Evolutionary conservation across 2,329 filamentous ascomycete genomes (phyloP).

Genomic region (Aaosphaeria pasadenensis): DNA sequence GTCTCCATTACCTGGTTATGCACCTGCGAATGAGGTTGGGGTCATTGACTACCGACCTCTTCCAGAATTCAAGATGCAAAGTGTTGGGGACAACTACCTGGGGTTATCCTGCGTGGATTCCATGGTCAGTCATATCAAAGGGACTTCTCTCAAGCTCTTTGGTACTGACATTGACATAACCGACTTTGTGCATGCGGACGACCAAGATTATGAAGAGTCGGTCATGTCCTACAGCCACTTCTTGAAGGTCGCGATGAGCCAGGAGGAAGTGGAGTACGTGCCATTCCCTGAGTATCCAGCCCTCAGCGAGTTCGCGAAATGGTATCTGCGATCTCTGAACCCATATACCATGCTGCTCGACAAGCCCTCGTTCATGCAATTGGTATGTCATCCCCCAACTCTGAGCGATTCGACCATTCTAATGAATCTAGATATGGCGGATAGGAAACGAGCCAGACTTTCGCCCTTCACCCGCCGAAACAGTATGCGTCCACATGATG

Average conservation of each 20-base stretch:
- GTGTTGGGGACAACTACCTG: constrained; percentile 61
- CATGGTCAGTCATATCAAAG: constrained; percentile 69
- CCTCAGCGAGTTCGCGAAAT: constrained; percentile 67
- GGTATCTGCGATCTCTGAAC: constrained; percentile 72
- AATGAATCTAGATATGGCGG: constrained; percentile 56
- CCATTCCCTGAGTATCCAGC: constrained; percentile 62
- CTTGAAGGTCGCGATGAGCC: constrained; percentile 61
- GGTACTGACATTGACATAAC: constrained; percentile 78
- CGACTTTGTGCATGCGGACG: constrained; percentile 65
- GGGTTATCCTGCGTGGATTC: constrained; percentile 63
- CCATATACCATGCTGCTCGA: constrained; percentile 75
- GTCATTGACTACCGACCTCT: constrained; percentile 26
- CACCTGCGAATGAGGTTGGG: constrained; percentile 14
- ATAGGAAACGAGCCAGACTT: constrained; percentile 70
- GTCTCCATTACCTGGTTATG: constrained; percentile 24
- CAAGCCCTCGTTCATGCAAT: constrained; percentile 66
- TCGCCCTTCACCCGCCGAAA: constrained; percentile 61
- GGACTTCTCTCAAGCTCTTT: constrained; percentile 73
- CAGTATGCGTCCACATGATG: constrained; percentile 73
- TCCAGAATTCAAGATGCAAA: constrained; percentile 46
- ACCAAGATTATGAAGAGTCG: constrained; percentile 52
- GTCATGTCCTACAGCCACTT: constrained; percentile 69
- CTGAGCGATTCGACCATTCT: neutral
- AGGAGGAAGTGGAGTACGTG: constrained; percentile 51
- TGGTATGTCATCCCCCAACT: constrained; percentile 51